Percentiles rank a stretch among this genome's conserved stretches.
Conservation (phyloP, 805 yeast genomes). For the Millerago galiae region DNA sequence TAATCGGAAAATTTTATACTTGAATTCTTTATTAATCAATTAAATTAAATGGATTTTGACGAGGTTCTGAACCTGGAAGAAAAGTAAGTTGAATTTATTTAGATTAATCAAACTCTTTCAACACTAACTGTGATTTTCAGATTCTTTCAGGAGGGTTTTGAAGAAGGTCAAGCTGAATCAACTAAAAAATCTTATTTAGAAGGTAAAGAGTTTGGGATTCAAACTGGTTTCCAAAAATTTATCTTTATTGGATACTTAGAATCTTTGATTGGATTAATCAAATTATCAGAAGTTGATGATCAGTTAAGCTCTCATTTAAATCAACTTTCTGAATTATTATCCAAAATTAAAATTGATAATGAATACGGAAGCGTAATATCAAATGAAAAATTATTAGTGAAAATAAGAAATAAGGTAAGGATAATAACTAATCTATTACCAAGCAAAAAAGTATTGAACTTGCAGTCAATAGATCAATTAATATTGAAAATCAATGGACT, state of each 20-base stretch:
- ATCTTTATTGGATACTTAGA: conserved; percentile 55
- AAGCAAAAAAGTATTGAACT: conserved; percentile 10
- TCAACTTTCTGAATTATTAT: conserved; percentile 26
- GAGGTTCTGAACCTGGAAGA: conserved; percentile 55
- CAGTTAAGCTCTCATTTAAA: conserved; percentile 12
- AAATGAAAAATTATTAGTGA: conserved; percentile 44
- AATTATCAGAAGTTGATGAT: neutral
- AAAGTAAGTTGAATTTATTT: conserved; percentile 23
- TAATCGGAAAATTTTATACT: neutral
- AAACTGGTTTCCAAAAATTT: conserved; percentile 68
- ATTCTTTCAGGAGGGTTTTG: conserved; percentile 61
- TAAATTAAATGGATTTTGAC: conserved; percentile 37
- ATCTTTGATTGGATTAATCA: neutral
- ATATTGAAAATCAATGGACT: conserved; percentile 12
- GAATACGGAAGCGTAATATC: conserved; percentile 49
- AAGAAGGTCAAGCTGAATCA: conserved; percentile 64
- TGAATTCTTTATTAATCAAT: neutral
- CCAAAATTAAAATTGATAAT: conserved; percentile 34
- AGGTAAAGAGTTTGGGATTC: conserved; percentile 81
- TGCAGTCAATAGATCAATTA: conserved; percentile 13
- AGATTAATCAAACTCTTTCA: neutral
- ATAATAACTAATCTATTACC: conserved; percentile 35
- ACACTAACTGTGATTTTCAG: conserved; percentile 13
- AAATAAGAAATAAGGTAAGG: conserved; percentile 58
- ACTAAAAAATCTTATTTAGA: conserved; percentile 54